These are phyloP conservation scores for Ustilago loliicola DNA, from an alignment of 1,284 basidiomycete species.

Conservation along the genomic window DNA sequence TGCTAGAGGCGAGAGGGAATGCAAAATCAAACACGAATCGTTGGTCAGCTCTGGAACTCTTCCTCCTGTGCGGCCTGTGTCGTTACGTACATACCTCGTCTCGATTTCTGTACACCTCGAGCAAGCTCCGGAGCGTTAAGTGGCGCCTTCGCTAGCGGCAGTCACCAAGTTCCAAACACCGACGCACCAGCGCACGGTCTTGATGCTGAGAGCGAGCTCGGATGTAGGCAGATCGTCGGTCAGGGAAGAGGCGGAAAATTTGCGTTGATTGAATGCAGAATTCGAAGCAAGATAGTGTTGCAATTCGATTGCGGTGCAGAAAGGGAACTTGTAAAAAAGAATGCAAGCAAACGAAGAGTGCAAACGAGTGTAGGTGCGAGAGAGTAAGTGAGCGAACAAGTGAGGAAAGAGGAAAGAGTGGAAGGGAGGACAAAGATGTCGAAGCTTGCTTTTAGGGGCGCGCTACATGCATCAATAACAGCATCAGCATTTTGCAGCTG, in stretches of 20 bases:
- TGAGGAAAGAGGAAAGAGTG: not conserved
- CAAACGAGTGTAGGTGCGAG: not conserved
- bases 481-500: not conserved
- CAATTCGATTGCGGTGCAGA: not conserved
- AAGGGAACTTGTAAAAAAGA: not conserved
- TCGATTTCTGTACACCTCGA: not conserved
- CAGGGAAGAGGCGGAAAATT: not conserved
- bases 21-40: not conserved
- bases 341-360: not conserved
- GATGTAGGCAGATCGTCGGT: not conserved
- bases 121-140: not conserved
- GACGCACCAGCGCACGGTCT: not conserved
- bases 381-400: not conserved
- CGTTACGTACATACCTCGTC: not conserved
- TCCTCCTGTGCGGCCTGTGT: not conserved
- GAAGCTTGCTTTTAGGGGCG: slow-evolving; percentile 10
- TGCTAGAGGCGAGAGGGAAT: not conserved
- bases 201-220: not conserved
- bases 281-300: not conserved
- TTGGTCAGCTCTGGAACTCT: not conserved
- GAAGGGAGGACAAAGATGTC: slow-evolving; percentile 1
- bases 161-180: not conserved
- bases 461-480: not conserved
- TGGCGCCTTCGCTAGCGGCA: not conserved
- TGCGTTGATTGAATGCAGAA: not conserved